phyloP scores from a whole-genome alignment of 2,329 filamentous ascomycete genomes.

The Aspergillus luchuensis region DNA sequence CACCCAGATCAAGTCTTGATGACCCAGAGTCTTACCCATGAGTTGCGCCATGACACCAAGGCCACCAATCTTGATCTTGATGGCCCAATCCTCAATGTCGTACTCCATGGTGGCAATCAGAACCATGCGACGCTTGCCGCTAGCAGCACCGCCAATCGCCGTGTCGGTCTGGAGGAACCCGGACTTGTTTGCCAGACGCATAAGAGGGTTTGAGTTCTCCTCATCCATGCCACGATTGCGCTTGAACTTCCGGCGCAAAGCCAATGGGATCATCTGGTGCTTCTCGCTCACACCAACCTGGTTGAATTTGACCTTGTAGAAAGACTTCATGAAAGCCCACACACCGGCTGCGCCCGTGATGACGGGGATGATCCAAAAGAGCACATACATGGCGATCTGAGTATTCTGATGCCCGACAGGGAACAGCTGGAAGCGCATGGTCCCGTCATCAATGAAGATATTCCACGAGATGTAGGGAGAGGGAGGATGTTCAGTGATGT shows the following conservation, averaged over 20 bases:
- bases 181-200: slow-evolving; percentile 36
- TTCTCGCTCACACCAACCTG: slow-evolving; percentile 57
- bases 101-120: slow-evolving; percentile 72
- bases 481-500: slow-evolving; percentile 58
- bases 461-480: slow-evolving; percentile 58
- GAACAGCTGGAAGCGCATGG: slow-evolving; percentile 54
- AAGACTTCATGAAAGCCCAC: slow-evolving; percentile 60
- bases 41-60: slow-evolving; percentile 69
- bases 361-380: slow-evolving; percentile 57
- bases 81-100: slow-evolving; percentile 68
- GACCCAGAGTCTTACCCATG: slow-evolving; percentile 65
- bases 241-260: slow-evolving; percentile 10
- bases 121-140: slow-evolving; percentile 52
- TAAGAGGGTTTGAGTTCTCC: slow-evolving; percentile 28
- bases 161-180: slow-evolving; percentile 38
- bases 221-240: neutral
- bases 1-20: slow-evolving; percentile 66
- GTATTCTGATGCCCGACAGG: slow-evolving; percentile 55
- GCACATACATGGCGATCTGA: slow-evolving; percentile 57
- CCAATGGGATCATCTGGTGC: slow-evolving; percentile 13
- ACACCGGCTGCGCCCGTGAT: slow-evolving; percentile 52
- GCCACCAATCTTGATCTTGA: slow-evolving; percentile 71
- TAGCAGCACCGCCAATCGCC: slow-evolving; percentile 30
- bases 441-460: slow-evolving; percentile 58
- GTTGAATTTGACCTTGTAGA: slow-evolving; percentile 66